Evolutionary conservation across 2,329 filamentous ascomycete species (phyloP), one percentile per base, ranked within the genome.

Genomic region (Scedosporium aurantiacum): DNA sequence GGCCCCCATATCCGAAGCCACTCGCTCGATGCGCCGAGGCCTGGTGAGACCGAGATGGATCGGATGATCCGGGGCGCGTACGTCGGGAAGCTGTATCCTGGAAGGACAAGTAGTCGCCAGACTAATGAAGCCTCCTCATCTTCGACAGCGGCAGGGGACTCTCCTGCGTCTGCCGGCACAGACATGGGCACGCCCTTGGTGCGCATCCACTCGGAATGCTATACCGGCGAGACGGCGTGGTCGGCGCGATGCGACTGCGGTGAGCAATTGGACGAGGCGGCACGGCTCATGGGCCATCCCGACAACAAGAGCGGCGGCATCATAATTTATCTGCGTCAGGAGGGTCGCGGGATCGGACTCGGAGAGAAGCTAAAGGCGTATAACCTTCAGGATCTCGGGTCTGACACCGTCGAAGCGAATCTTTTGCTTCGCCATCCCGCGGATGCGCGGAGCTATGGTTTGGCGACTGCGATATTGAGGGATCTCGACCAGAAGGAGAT

Each of bases 171-270:
- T 23, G 32, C 27, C 27, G n/a, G 18, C 25, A 21, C 58, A 16
- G 50, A 40, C 23, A 41, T 61, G 6, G 66, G 69, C 50, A 62
- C 64, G 58, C 90, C 94, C 0, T 78, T 99, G 45, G 93, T 99
- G 56, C 84, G 94, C 62, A 99, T 99, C 70, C 94, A 99, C 73
- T 96, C 90, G 2, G 94, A 99, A 74, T 99, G 94, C 76, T 99
- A 99, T 74, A 99, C 94, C 0, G 94, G 94, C 63, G 94, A 99
- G 78, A 99, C 94, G 0, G 94, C 95, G 1, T 97, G 94, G 94
- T 97, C 92, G 6, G 93, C 94, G 41, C 86, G 94, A 28, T 99
- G 94, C 76, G 94, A 99, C 75, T 99, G 94, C 72, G 94, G 94
- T 62, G 94, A 99, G 75, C 94, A 99, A 73, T 82, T 99, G 2